These are phyloP conservation scores for Lactifluus subvellereus DNA, from an alignment of 768 basidiomycete genomes.

Conservation along the genomic window DNA sequence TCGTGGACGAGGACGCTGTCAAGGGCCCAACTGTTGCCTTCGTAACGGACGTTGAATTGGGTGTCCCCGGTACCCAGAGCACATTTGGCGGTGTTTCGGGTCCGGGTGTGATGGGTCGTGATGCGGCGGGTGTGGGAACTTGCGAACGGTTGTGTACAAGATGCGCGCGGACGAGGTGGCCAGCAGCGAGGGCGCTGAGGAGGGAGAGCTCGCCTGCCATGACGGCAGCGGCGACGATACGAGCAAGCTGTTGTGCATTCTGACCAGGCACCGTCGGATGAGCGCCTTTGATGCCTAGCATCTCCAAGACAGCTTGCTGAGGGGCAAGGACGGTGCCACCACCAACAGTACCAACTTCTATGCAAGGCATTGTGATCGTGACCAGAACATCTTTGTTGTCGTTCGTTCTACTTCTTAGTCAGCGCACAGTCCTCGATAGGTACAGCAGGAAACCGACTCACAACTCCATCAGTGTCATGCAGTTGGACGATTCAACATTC, in stretches of 20 bases:
- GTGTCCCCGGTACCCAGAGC: constrained; percentile 21
- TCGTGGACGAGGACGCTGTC: constrained; percentile 17
- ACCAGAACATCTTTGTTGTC: constrained; percentile 86
- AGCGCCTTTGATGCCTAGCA: constrained; percentile 90
- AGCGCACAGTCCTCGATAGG: constrained; percentile 5
- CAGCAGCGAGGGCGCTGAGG: constrained; percentile 88
- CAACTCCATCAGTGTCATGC: constrained; percentile 99
- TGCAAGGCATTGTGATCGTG: constrained; percentile 96
- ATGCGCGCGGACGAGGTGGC: constrained; percentile 91
- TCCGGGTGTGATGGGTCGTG: constrained; percentile 58
- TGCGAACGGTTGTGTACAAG: constrained; percentile 87
- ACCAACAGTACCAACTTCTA: constrained; percentile 97
- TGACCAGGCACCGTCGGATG: constrained; percentile 81
- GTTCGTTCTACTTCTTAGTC: constrained; percentile 54
- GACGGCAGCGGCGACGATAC: constrained; percentile 85
- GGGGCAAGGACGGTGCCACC: constrained; percentile 92
- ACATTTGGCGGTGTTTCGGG: constrained; percentile 25
- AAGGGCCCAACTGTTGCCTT: constrained; percentile 19
- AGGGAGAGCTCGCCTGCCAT: constrained; percentile 97
- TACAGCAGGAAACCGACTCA: constrained; percentile 41
- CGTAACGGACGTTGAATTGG: constrained; percentile 11
- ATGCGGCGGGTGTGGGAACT: constrained; percentile 63
- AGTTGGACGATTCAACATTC: constrained; percentile 97
- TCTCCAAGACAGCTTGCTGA: constrained; percentile 83
- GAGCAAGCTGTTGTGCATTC: constrained; percentile 85